Conservation (phyloP, 768 basidiomycete species). For the Termitomyces sp. region DNA sequence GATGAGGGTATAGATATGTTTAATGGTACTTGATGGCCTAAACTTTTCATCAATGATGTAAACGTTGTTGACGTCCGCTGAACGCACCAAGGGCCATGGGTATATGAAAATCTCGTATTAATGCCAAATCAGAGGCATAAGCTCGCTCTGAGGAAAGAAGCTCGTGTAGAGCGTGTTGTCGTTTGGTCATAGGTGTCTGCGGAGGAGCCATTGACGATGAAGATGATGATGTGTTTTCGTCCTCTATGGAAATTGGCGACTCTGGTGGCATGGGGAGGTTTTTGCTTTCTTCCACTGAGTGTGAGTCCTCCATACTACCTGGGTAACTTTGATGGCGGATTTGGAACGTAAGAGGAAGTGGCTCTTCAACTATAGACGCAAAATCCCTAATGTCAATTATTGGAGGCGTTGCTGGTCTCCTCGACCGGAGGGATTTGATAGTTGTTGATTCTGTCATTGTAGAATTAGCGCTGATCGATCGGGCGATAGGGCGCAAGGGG, state of each 20-base stretch:
- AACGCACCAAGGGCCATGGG: constrained; percentile 71
- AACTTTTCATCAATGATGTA: constrained; percentile 7
- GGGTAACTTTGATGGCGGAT: constrained; percentile 27
- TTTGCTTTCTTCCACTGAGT: constrained; percentile 18
- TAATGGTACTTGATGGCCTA: constrained; percentile 29
- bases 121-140: constrained; percentile 79
- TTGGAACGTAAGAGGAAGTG: constrained; percentile 16
- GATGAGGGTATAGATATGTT: constrained; percentile 26
- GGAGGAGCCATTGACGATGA: constrained; percentile 18
- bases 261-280: constrained; percentile 22
- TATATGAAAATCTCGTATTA: constrained; percentile 76
- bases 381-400: constrained; percentile 22
- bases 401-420: constrained; percentile 20
- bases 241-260: constrained; percentile 24
- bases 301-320: constrained; percentile 18
- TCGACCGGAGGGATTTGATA: constrained; percentile 10
- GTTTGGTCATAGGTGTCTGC: constrained; percentile 53
- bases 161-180: constrained; percentile 75
- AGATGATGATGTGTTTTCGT: constrained; percentile 20
- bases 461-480: constrained; percentile 20
- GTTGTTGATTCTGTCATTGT: constrained; percentile 8
- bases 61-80: background rate
- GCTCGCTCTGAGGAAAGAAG: constrained; percentile 76
- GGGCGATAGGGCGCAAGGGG: constrained; percentile 31
- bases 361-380: constrained; percentile 21